Evolutionary conservation across 257 asterid genomes (phyloP).

Genomic region (Scutellaria galericulata): DNA sequence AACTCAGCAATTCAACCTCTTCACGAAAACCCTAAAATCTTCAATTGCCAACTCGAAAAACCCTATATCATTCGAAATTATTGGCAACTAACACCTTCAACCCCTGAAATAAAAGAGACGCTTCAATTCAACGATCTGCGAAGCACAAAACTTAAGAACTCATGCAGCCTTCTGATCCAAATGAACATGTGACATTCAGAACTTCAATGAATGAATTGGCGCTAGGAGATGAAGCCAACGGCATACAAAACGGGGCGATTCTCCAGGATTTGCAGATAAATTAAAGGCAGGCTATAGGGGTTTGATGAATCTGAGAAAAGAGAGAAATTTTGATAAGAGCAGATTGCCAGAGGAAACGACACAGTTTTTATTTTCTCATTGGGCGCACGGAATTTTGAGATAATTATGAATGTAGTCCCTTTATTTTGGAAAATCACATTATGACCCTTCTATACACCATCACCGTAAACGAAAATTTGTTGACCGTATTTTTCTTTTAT

Average conservation of each 20-base stretch:
- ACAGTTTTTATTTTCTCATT: slow-evolving; percentile 35
- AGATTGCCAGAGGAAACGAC: slow-evolving; percentile 34
- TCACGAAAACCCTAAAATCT: slow-evolving; percentile 28
- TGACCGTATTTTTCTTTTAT: not conserved
- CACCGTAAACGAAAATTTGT: not conserved
- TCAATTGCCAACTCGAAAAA: slow-evolving; percentile 25
- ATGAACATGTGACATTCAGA: not conserved
- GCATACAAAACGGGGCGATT: slow-evolving; percentile 16
- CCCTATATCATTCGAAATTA: slow-evolving; percentile 27
- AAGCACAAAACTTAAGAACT: slow-evolving; percentile 19
- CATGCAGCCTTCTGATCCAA: slow-evolving; percentile 34
- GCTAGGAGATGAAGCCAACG: not conserved
- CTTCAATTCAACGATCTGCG: slow-evolving; percentile 39
- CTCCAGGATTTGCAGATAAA: slow-evolving; percentile 26
- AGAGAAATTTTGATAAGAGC: slow-evolving; percentile 30
- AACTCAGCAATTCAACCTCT: slow-evolving; percentile 14
- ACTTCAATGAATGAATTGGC: slow-evolving; percentile 12
- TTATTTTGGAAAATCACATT: slow-evolving; percentile 11
- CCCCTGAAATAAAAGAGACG: slow-evolving; percentile 12
- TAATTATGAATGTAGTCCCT: slow-evolving; percentile 28
- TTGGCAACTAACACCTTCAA: not conserved
- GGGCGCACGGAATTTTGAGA: slow-evolving; percentile 29
- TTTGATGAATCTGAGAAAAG: slow-evolving; percentile 20
- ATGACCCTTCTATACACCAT: not conserved
- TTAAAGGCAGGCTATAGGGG: slow-evolving; percentile 24